A percentile compares a stretch with the other conserved stretches of the same genome.
These are phyloP conservation scores for Cladosporium sp. DNA, from an alignment of 2,329 filamentous ascomycete species.

Conservation along the genomic window DNA sequence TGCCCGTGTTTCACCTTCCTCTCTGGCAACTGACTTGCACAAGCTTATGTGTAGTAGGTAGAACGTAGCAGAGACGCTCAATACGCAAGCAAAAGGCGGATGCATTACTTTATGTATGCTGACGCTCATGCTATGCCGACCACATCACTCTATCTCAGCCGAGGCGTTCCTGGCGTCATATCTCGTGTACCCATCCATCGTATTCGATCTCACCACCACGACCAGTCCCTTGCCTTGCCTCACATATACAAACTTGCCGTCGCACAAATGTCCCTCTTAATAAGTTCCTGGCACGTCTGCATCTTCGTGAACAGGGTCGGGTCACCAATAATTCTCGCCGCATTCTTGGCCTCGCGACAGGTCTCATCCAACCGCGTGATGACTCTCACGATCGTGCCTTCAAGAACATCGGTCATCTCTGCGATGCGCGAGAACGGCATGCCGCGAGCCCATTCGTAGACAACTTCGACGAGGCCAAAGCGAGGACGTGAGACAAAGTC, in stretches of 20 bases:
- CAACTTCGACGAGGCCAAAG: slow-evolving; percentile 94
- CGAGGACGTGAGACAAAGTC: slow-evolving; percentile 83
- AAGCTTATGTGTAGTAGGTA: no score
- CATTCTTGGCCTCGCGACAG: slow-evolving; percentile 95
- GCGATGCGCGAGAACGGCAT: slow-evolving; percentile 99
- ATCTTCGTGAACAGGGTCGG: slow-evolving; percentile 93
- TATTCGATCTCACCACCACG: no score
- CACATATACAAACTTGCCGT: slow-evolving; percentile 85
- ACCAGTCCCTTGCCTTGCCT: slow-evolving; percentile 31
- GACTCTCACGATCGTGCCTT: slow-evolving; percentile 93
- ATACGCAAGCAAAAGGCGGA: not conserved
- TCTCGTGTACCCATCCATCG: not conserved
- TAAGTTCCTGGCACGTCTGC: slow-evolving; percentile 95
- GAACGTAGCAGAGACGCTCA: not conserved
- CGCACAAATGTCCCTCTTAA: slow-evolving; percentile 91
- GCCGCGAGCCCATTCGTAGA: slow-evolving; percentile 95
- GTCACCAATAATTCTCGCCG: slow-evolving; percentile 90
- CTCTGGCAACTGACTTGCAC: not conserved
- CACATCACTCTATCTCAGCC: not conserved
- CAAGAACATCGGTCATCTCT: slow-evolving; percentile 89
- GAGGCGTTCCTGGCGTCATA: not conserved
- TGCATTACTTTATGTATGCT: not conserved
- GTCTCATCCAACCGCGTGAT: slow-evolving; percentile 94
- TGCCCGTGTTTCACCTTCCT: not conserved
- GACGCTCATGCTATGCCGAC: slow-evolving; percentile 1